These are phyloP conservation scores for Warburgia ugandensis DNA, from an alignment of 164 flowering plant genomes.

Conservation along the genomic window DNA sequence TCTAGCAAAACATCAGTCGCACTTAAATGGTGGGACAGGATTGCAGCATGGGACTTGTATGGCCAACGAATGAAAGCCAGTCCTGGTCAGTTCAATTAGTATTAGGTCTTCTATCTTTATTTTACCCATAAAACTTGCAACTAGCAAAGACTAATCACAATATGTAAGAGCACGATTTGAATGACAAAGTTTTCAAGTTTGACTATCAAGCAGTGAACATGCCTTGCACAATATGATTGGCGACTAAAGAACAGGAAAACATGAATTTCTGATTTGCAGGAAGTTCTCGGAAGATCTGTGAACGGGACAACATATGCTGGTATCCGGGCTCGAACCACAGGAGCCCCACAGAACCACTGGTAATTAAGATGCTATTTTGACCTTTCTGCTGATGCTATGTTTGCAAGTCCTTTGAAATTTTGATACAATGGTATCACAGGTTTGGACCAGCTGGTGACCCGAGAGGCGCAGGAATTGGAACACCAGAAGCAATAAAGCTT, in stretches of 20 bases:
- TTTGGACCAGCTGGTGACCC: conserved; percentile 99
- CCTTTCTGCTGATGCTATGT: not conserved
- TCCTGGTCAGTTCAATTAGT: too few species aligned
- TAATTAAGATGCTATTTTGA: conserved; percentile 6
- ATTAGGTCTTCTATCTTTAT: too few species aligned
- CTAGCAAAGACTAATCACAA: too few species aligned
- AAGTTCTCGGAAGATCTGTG: conserved; percentile 79
- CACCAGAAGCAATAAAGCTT: conserved; percentile 95
- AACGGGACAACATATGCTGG: conserved; percentile 99
- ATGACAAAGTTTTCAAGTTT: too few species aligned
- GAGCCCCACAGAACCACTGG: conserved; percentile 99
- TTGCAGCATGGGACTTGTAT: too few species aligned
- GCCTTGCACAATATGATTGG: not conserved
- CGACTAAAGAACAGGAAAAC: not conserved
- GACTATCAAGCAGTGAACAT: too few species aligned
- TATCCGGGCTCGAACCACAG: conserved; percentile 88
- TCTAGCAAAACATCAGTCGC: too few species aligned
- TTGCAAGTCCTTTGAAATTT: conserved; percentile 1
- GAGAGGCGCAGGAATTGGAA: conserved; percentile 96
- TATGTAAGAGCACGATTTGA: too few species aligned
- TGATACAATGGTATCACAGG: conserved; percentile 34
- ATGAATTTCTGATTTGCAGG: conserved; percentile 33
- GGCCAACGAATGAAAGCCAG: too few species aligned
- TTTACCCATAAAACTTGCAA: too few species aligned
- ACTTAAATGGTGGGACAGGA: too few species aligned